Percentiles rank a stretch among this genome's conserved stretches.
These are phyloP conservation scores for maize (Zea mays) DNA, from an alignment of 176 grass and related monocot genomes.

Conservation along the genomic window DNA sequence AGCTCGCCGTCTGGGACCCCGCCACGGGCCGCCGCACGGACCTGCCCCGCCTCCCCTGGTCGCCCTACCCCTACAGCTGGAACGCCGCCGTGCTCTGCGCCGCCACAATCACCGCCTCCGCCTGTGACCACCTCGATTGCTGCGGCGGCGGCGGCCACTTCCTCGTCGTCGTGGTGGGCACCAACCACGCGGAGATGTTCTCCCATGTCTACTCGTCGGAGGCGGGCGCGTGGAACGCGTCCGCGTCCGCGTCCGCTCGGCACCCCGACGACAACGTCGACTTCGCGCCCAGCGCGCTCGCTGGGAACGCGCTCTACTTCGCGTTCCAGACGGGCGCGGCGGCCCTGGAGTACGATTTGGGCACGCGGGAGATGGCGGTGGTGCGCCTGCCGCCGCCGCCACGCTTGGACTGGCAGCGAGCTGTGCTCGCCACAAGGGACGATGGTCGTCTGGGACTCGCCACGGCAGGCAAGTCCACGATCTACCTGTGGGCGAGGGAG, in stretches of 20 bases:
- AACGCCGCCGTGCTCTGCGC: conserved; percentile 26
- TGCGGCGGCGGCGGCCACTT: not conserved
- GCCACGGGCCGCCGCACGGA: not conserved
- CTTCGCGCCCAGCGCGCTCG: not conserved
- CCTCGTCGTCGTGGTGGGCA: conserved; percentile 6
- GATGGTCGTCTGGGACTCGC: conserved; percentile 10
- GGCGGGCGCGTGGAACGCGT: not conserved
- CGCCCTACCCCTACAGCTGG: not conserved
- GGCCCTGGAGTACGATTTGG: conserved; percentile 18
- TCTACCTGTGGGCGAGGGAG: conserved; percentile 16
- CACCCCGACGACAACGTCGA: not conserved
- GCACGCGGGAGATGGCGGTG: not conserved
- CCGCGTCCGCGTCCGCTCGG: not conserved
- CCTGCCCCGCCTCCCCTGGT: not conserved
- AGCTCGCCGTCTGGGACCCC: conserved; percentile 14
- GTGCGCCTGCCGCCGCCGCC: not conserved
- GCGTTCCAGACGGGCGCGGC: no score
- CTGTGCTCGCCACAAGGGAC: not conserved
- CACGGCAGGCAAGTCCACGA: not conserved
- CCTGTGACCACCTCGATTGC: conserved; percentile 29
- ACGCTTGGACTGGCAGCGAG: not conserved
- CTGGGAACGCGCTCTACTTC: conserved; percentile 28
- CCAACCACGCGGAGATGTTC: not conserved
- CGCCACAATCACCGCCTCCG: not conserved
- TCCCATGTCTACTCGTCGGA: conserved; percentile 21